These are phyloP conservation scores for Vigna mungo DNA, from an alignment of 306 rosid species.

Conservation along the genomic window DNA sequence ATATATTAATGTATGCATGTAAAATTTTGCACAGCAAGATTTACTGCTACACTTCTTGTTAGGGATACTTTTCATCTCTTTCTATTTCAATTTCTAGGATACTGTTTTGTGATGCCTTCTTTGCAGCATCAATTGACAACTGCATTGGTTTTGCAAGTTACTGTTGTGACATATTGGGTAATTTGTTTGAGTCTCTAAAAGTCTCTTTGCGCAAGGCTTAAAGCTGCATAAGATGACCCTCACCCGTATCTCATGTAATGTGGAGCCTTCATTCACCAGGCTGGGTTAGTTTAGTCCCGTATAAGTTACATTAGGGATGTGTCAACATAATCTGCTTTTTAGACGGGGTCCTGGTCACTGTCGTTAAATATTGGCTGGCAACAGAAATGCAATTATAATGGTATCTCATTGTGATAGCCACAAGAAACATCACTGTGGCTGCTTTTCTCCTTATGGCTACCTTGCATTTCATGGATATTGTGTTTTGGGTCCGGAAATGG, in stretches of 20 bases:
- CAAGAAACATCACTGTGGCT: background rate
- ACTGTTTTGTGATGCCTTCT: background rate
- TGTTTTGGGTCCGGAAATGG: too few species aligned
- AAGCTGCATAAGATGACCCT: background rate
- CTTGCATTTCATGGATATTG: too few species aligned
- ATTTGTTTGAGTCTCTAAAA: background rate
- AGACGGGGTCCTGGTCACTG: background rate
- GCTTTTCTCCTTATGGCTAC: too few species aligned
- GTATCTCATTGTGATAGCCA: background rate
- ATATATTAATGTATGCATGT: background rate
- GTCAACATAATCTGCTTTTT: slow-evolving; percentile 5
- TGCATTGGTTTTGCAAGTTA: background rate
- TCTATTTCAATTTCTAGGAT: slow-evolving; percentile 16
- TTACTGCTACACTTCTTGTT: background rate
- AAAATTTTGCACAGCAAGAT: slow-evolving; percentile 3
- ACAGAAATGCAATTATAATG: background rate
- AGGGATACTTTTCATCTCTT: background rate
- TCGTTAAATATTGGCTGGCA: background rate
- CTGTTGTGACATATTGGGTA: background rate
- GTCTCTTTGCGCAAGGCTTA: background rate
- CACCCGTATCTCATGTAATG: background rate
- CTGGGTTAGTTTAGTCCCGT: background rate
- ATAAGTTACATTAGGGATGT: background rate
- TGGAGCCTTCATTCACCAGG: background rate
- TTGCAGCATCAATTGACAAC: background rate